Base-by-base conservation (phyloP, 768 basidiomycete genomes). In the Paxillus ammoniavirescens region DNA sequence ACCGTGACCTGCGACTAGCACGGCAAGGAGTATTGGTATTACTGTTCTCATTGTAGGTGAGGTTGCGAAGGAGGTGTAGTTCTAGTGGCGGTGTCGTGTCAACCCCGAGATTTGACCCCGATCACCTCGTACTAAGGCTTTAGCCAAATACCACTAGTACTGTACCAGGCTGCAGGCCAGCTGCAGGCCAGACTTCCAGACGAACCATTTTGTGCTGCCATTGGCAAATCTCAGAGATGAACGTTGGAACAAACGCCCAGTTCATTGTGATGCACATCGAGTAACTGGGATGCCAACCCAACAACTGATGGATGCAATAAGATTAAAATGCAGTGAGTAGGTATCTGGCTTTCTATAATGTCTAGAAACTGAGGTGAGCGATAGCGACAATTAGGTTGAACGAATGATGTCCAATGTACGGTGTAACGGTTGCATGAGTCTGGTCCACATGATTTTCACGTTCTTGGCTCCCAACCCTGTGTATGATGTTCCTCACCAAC, bases 1-100 rank as follows among this genome's bases (percentile, higher is more conserved):
- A 1, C 83, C 87, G 65, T 95, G 92, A 0, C 76, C 82, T 17
- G 60, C 49, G 28, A 70, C 76, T 53, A 68, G 60, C 55, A 62
- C 41, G 55, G 54, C 49, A 51, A 68, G 59, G 53, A 76, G 63
- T 51, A 75, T 56, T 73, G 72, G 56, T 67, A 80, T 66, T 76
- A 62, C 73, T 55, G 76, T 69, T 59, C 75, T 77, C 85, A 86
- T 86, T 38, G 65, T 70, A 31, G 54, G 52, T 49, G 45, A 42
- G 6, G 26, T 17, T n/a, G n/a, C 23, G n/a, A 21, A n/a, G 6
- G 26, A 8, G 13, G 9, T 31, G 40, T 4, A 15, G 17, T 17
- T n/a, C 42, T 4, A 3, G 42, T 26, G 26, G 26, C 26, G 26
- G 6, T 26, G 26, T 26, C 26, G 26, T 26, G 26, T 26, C 26